Percentiles rank a stretch among this genome's conserved stretches.
Evolutionary conservation across 1,139 yeast genomes (phyloP).

Genomic region (Taiozyma onychis): DNA sequence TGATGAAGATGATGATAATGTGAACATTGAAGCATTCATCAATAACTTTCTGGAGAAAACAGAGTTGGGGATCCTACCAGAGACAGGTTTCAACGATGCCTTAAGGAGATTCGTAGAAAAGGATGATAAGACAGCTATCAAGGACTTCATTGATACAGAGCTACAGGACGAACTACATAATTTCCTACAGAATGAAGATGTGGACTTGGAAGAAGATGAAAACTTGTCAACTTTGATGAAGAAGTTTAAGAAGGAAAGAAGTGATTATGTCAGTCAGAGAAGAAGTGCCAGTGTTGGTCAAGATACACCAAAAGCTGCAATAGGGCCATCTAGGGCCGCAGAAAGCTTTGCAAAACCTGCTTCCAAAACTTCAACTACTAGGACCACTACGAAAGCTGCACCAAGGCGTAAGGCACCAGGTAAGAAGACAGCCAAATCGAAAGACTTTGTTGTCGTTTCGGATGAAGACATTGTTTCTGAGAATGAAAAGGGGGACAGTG

Average conservation of each 20-base stretch:
- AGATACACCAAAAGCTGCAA: conserved; percentile 4
- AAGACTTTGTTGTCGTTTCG: conserved; percentile 2
- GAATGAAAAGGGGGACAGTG: background rate
- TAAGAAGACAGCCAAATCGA: background rate
- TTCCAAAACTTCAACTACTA: background rate
- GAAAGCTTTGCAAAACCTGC: background rate
- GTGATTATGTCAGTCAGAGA: conserved; percentile 17
- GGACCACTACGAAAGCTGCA: background rate
- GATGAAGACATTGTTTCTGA: conserved; percentile 1
- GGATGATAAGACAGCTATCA: conserved; percentile 72
- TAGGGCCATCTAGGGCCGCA: conserved; percentile 2
- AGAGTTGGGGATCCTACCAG: conserved; percentile 67
- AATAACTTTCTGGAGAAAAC: conserved; percentile 57
- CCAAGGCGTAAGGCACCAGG: background rate
- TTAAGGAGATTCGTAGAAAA: conserved; percentile 69
- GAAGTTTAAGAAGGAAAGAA: conserved; percentile 23
- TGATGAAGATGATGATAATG: conserved; percentile 21
- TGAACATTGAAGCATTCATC: conserved; percentile 55
- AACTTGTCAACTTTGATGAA: conserved; percentile 26
- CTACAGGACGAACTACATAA: conserved; percentile 55
- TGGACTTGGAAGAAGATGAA: conserved; percentile 28
- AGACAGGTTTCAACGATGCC: conserved; percentile 69
- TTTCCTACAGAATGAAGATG: conserved; percentile 39
- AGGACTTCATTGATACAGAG: conserved; percentile 63
- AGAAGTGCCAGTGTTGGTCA: conserved; percentile 1